A percentile compares a stretch with the other conserved stretches of the same genome.
These are phyloP conservation scores for Dipodascopsis uninucleata DNA, from an alignment of 805 yeast genomes.

Conservation along the genomic window DNA sequence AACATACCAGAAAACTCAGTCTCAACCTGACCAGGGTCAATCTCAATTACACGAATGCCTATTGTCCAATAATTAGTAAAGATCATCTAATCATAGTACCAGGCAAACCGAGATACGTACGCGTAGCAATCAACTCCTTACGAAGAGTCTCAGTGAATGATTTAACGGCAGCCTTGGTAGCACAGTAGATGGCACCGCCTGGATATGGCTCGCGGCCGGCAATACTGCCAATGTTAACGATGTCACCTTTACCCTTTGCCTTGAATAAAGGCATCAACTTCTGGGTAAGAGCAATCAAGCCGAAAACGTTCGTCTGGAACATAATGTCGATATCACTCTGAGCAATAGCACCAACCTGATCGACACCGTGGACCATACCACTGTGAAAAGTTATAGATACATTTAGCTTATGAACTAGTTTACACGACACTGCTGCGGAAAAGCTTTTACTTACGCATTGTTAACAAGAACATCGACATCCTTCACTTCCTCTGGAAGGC, in stretches of 20 bases:
- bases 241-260: constrained; percentile 58
- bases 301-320: constrained; percentile 85
- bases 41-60: constrained; percentile 60
- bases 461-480: constrained; percentile 59
- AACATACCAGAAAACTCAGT: constrained; percentile 58
- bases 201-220: constrained; percentile 72
- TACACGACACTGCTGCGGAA: background rate
- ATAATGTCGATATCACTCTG: constrained; percentile 65
- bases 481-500: constrained; percentile 53
- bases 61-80: background rate
- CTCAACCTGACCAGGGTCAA: constrained; percentile 77
- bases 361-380: constrained; percentile 70
- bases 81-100: background rate
- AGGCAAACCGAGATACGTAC: constrained; percentile 24
- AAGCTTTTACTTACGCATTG: constrained; percentile 49
- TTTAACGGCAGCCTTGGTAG: constrained; percentile 61
- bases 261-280: constrained; percentile 69
- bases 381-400: constrained; percentile 18
- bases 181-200: constrained; percentile 65
- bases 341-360: constrained; percentile 64
- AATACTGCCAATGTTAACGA: constrained; percentile 63
- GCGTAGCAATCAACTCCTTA: constrained; percentile 69
- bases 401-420: background rate
- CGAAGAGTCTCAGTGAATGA: constrained; percentile 59
- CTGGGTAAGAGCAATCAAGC: constrained; percentile 80